phyloP scores from a whole-genome alignment of 805 yeast species.

The Spathaspora boniae region DNA sequence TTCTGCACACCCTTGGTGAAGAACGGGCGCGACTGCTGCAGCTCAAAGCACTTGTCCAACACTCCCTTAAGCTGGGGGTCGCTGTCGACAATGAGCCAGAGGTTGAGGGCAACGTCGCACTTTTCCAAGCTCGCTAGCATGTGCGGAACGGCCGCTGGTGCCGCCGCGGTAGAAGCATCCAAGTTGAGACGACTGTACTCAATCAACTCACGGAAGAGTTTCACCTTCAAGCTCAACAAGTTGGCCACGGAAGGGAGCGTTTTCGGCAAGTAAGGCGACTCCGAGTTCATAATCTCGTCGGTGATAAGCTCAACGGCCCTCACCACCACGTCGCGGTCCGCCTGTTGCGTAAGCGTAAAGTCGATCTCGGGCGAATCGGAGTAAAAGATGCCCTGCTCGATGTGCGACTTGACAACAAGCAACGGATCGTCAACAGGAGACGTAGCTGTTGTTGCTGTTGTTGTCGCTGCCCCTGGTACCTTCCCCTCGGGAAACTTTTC shows the following conservation, averaged over 20 bases:
- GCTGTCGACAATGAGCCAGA: conserved; percentile 30
- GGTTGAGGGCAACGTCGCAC: conserved; percentile 41
- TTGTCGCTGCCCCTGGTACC: no score
- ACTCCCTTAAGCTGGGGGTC: conserved; percentile 10
- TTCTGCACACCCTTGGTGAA: conserved; percentile 21
- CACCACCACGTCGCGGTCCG: conserved; percentile 13
- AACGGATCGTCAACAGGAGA: conserved; percentile 15
- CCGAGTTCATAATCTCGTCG: conserved; percentile 54
- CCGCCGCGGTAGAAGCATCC: no score
- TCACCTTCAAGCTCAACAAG: conserved; percentile 49
- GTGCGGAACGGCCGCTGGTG: conserved; percentile 34
- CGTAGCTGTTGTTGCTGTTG: conserved; percentile 3
- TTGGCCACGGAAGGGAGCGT: conserved; percentile 47
- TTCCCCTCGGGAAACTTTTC: conserved; percentile 43
- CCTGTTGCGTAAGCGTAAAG: conserved; percentile 36
- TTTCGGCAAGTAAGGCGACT: conserved; percentile 55
- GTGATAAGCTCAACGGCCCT: conserved; percentile 47
- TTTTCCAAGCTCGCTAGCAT: conserved; percentile 32
- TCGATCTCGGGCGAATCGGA: conserved; percentile 45
- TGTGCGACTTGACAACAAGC: conserved; percentile 60
- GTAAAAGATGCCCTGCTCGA: conserved; percentile 81
- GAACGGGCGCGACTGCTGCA: conserved; percentile 24
- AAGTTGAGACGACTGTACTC: conserved; percentile 47
- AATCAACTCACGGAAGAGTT: conserved; percentile 43
- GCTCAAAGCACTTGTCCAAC: no score